phyloP scores from a whole-genome alignment of 257 asterid genomes.

The Scutellaria barbata region DNA sequence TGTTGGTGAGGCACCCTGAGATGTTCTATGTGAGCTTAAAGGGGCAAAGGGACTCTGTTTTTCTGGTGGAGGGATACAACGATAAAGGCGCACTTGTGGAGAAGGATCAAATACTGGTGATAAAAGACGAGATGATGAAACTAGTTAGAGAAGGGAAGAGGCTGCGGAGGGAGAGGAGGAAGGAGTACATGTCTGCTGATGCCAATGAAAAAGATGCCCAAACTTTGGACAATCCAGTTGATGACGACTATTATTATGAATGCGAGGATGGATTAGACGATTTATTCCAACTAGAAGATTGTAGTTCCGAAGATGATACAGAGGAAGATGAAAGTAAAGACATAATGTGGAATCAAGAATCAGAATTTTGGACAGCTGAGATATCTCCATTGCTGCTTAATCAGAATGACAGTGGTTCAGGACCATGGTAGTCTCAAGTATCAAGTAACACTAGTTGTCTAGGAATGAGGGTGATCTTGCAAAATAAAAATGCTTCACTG shows the following conservation, averaged over 20 bases:
- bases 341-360: conserved; percentile 36
- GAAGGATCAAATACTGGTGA: conserved; percentile 56
- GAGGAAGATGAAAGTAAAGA: conserved; percentile 42
- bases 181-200: conserved; percentile 32
- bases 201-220: conserved; percentile 14
- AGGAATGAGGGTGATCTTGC: not conserved
- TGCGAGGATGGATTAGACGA: conserved; percentile 75
- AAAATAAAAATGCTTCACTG: not conserved
- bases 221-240: conserved; percentile 25
- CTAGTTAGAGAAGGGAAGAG: conserved; percentile 75
- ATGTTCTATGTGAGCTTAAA: conserved; percentile 86
- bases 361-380: conserved; percentile 68
- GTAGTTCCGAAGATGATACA: conserved; percentile 42
- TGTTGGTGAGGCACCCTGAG: conserved; percentile 97
- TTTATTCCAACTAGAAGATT: conserved; percentile 61
- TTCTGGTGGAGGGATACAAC: conserved; percentile 81
- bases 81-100: conserved; percentile 67
- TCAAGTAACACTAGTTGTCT: too few relatives aligned
- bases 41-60: conserved; percentile 87
- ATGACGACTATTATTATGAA: conserved; percentile 45
- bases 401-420: conserved; percentile 38
- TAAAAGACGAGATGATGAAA: conserved; percentile 64
- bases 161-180: conserved; percentile 69
- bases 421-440: conserved; percentile 60
- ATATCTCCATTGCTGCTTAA: conserved; percentile 31